These are phyloP conservation scores for Diaporthe vexans DNA, from an alignment of 2,329 filamentous ascomycete species.

Conservation along the genomic window DNA sequence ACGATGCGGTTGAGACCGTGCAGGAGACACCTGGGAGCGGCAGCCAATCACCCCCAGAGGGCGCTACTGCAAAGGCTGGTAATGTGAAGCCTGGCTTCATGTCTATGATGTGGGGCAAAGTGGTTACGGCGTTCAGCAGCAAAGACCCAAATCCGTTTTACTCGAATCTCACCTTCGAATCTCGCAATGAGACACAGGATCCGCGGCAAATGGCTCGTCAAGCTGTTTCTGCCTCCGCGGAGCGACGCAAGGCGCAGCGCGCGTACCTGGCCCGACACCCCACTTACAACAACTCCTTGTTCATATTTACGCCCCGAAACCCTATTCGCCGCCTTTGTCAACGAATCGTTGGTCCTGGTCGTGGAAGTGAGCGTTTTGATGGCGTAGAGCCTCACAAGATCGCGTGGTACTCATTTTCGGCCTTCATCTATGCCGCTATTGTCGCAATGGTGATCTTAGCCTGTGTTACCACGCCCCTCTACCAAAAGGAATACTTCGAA, in stretches of 20 bases:
- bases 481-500: slow-evolving; percentile 88
- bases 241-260: slow-evolving; percentile 87
- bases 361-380: slow-evolving; percentile 88
- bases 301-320: slow-evolving; percentile 85
- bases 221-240: slow-evolving; percentile 85
- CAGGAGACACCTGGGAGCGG: slow-evolving; percentile 55
- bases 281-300: slow-evolving; percentile 92
- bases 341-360: slow-evolving; percentile 88
- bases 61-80: slow-evolving; percentile 50
- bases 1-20: slow-evolving; percentile 72
- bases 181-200: slow-evolving; percentile 83
- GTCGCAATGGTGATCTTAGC: slow-evolving; percentile 98
- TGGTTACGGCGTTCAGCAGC: slow-evolving; percentile 69
- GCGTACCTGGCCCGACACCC: slow-evolving; percentile 91
- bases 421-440: slow-evolving; percentile 93
- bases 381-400: slow-evolving; percentile 90
- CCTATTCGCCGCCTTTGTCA: slow-evolving; percentile 87
- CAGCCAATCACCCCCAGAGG: slow-evolving; percentile 52
- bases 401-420: slow-evolving; percentile 93
- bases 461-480: slow-evolving; percentile 93
- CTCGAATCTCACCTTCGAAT: slow-evolving; percentile 78
- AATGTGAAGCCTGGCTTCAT: slow-evolving; percentile 70
- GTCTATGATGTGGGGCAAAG: slow-evolving; percentile 72
- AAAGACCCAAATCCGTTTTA: slow-evolving; percentile 96
- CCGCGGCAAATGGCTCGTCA: slow-evolving; percentile 91